These are phyloP conservation scores for Aureococcus anophagefferens DNA, from an alignment of 108 stramenopile species.

Conservation along the genomic window DNA sequence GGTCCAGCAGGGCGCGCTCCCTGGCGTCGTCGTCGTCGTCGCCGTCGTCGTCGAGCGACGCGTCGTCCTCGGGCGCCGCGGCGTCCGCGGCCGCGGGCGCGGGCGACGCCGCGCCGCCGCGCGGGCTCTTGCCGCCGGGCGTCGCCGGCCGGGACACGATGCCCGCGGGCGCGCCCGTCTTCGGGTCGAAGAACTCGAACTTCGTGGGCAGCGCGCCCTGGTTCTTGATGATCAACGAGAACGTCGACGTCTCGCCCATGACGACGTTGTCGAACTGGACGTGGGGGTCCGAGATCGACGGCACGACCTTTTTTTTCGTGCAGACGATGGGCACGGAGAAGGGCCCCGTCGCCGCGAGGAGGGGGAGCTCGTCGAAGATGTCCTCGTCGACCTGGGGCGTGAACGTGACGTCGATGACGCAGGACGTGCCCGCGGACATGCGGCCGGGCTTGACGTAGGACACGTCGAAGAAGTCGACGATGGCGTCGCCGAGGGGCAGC, in stretches of 20 bases:
- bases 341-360: slow-evolving; percentile 40
- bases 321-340: slow-evolving; percentile 38
- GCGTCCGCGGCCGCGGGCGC: neutral
- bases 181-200: slow-evolving; percentile 16
- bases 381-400: slow-evolving; percentile 44
- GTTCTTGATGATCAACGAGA: slow-evolving; percentile 25
- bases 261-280: slow-evolving; percentile 34
- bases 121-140: too few species aligned
- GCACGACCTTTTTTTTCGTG: slow-evolving; percentile 23
- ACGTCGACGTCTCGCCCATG: slow-evolving; percentile 32
- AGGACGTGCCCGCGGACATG: slow-evolving; percentile 45
- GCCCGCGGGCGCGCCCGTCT: neutral
- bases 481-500: slow-evolving; percentile 28
- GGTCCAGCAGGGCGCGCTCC: slow-evolving; percentile 3
- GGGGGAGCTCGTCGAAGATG: slow-evolving; percentile 27
- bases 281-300: slow-evolving; percentile 4
- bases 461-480: slow-evolving; percentile 43
- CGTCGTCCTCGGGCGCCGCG: neutral
- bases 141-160: neutral
- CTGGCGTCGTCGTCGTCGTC: neutral
- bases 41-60: neutral
- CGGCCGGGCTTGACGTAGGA: slow-evolving; percentile 40
- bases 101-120: too few species aligned
- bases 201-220: slow-evolving; percentile 29
- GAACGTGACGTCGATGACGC: slow-evolving; percentile 36